Evolutionary conservation across 2,329 filamentous ascomycete genomes (phyloP), one percentile per base, ranked within the genome.

Genomic region (Cladosporium colombiae): DNA sequence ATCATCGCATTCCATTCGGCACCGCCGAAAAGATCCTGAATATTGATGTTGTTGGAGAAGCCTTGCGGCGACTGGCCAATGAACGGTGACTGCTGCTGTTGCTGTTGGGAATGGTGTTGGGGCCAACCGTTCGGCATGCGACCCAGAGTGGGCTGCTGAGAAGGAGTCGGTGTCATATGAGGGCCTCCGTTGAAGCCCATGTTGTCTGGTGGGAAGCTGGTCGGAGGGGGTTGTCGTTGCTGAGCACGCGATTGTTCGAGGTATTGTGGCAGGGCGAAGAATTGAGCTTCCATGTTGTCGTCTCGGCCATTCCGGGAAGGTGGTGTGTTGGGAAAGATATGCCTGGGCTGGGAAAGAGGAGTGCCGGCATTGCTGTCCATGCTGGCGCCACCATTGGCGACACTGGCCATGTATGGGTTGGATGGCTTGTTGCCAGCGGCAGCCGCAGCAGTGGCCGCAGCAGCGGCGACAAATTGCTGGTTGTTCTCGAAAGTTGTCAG

Each of bases 231-330:
- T 40, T 62, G 70, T 65, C 65, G 72, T 60, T 55, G 73, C 29
- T 71, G 74, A 70, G 80, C 74, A 14, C 59, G 57, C 7, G 57
- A 61, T 56, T 88, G 86, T 78, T 90, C 85, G 70, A 92, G 81
- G 73, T 91, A 93, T 44, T 89, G 86, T 18, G 90, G 89, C 44
- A 92, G 82, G 1, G 89, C 88, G 66, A 91, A 86, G 14, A 93
- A 81, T 69, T 92, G 89, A 21, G 89, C 90, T 72, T 93, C 90
- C 60, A 91, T 85, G 63, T 90, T 88, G 68, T 89, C 88, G 68
- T 74, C 71, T 6, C 67, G 64, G 27, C 70, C 70, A 10, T 68
- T 61, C 11, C 40, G 68, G 23, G 61, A 63, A 3, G 61, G 50
- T 4, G 66, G n/a, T 40, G 37, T 64, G 37, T 63, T 55, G 35